These are phyloP conservation scores for Aspergillus avenaceus DNA, from an alignment of 495 filamentous ascomycete genomes.

Conservation along the genomic window DNA sequence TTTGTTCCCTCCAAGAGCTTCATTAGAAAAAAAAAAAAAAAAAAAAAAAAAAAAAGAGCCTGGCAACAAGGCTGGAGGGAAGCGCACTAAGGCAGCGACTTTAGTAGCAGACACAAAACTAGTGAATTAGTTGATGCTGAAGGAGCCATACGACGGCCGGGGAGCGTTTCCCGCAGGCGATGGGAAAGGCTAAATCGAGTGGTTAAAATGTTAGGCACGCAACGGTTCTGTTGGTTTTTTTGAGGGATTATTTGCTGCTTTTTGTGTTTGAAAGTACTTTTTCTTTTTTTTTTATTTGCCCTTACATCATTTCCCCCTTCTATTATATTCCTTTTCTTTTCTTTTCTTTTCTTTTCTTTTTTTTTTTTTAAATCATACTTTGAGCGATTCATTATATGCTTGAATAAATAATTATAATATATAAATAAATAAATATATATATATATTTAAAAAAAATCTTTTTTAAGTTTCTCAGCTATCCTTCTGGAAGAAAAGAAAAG, in stretches of 20 bases:
- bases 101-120: neutral
- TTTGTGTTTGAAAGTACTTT: neutral
- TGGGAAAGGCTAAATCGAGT: neutral
- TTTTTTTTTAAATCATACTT: neutral
- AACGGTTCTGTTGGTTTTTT: neutral
- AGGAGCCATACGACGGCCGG: neutral
- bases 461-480: neutral
- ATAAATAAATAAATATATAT: no score
- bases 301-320: no score
- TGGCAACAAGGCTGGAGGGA: neutral
- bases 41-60: neutral
- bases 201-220: neutral
- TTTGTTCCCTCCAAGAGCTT: neutral
- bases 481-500: neutral
- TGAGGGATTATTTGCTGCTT: neutral
- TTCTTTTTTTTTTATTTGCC: neutral
- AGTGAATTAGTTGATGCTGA: neutral
- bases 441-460: no score
- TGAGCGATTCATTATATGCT: no score
- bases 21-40: neutral
- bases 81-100: neutral
- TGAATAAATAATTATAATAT: no score
- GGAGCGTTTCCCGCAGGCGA: neutral
- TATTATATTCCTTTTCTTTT: neutral
- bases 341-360: neutral